These are phyloP conservation scores for Syzygium oleosum DNA, from an alignment of 345 rosid species.

Conservation along the genomic window DNA sequence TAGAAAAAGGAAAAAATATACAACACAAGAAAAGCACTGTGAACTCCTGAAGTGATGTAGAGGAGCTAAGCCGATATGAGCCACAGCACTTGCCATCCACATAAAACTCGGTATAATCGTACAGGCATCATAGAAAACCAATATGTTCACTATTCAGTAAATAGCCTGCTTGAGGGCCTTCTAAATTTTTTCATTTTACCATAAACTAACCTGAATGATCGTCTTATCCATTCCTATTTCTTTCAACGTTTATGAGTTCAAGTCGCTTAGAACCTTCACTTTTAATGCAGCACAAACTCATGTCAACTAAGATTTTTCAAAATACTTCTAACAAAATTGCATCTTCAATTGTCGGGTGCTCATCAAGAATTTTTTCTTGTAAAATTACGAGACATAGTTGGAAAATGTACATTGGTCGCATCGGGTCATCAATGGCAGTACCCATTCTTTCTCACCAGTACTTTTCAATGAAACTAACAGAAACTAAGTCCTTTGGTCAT, in stretches of 20 bases:
- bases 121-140: neutral
- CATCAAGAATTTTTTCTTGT: neutral
- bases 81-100: neutral
- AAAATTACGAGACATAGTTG: neutral
- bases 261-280: neutral
- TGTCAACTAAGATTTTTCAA: neutral
- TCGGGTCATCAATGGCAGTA: neutral
- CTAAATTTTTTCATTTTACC: neutral
- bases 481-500: neutral
- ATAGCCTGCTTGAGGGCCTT: neutral
- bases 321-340: neutral
- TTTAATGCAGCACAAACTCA: neutral
- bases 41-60: neutral
- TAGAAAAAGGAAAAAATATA: neutral
- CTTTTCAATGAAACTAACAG: neutral
- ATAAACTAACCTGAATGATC: neutral
- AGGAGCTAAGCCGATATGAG: neutral
- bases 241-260: neutral
- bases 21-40: neutral
- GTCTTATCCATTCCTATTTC: neutral
- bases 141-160: neutral
- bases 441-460: neutral
- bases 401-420: neutral
- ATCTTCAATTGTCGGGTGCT: neutral
- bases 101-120: neutral